A percentile compares a stretch with the other conserved stretches of the same genome.
Conservation (phyloP, 208 protist genomes). For the Leishmania amazonensis region DNA sequence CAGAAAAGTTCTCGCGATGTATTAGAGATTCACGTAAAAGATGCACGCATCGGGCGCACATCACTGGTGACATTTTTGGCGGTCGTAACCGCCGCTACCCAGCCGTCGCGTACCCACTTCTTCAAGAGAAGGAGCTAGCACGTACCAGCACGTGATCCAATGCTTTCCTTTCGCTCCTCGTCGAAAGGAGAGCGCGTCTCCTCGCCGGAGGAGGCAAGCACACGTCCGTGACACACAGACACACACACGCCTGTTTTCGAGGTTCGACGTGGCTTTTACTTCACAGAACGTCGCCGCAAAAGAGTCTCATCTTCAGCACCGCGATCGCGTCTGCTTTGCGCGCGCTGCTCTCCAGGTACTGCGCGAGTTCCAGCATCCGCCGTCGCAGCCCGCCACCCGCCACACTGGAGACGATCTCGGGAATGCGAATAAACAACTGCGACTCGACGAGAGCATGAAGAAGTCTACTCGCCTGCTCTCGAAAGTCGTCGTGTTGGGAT, state of each 20-base stretch:
- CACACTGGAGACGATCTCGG: background rate
- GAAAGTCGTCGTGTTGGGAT: background rate
- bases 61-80: background rate
- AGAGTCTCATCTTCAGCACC: slow-evolving; percentile 18
- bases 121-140: background rate
- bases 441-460: slow-evolving; percentile 14
- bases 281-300: slow-evolving; percentile 11
- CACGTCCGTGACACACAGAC: background rate
- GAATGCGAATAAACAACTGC: slow-evolving; percentile 6
- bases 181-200: background rate
- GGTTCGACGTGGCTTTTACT: background rate
- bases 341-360: slow-evolving; percentile 5
- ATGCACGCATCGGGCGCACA: background rate
- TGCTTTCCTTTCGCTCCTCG: background rate
- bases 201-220: too few species aligned
- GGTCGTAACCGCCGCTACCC: background rate
- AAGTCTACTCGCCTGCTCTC: slow-evolving; percentile 4
- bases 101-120: too few species aligned
- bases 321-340: background rate
- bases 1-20: background rate
- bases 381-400: background rate
- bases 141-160: background rate
- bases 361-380: background rate
- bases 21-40: background rate
- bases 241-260: too few species aligned